A percentile compares a stretch with the other conserved stretches of the same genome.
These are phyloP conservation scores for Trichoderma aggressivum DNA, from an alignment of 2,329 filamentous ascomycete genomes.

Conservation along the genomic window DNA sequence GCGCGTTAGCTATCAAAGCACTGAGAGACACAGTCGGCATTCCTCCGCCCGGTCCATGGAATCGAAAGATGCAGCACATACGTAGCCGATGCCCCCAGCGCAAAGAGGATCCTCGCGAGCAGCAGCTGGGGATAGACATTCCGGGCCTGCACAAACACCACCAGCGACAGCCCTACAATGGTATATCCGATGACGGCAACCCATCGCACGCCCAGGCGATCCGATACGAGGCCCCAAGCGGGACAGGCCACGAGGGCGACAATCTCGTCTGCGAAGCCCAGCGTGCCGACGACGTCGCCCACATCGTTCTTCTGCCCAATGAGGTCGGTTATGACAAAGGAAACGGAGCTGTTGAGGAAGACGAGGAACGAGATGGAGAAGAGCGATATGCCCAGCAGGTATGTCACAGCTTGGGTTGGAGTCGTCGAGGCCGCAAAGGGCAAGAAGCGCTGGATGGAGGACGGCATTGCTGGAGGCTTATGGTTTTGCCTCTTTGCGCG, in stretches of 20 bases:
- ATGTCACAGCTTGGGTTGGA: conserved; percentile 62
- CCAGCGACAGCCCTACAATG: conserved; percentile 73
- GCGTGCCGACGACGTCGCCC: conserved; percentile 76
- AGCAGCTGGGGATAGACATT: conserved; percentile 89
- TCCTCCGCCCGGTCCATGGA: neutral
- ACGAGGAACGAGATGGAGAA: conserved; percentile 89
- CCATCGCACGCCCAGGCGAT: conserved; percentile 70
- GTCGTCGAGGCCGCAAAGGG: conserved; percentile 62
- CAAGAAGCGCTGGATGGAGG: conserved; percentile 43
- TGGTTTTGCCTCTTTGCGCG: neutral
- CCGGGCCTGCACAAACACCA: conserved; percentile 77
- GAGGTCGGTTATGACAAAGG: conserved; percentile 80
- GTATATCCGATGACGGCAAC: conserved; percentile 75
- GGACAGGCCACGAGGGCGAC: conserved; percentile 79
- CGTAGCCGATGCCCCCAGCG: conserved; percentile 85
- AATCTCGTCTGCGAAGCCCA: conserved; percentile 81
- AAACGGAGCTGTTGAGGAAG: conserved; percentile 80
- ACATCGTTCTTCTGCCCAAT: conserved; percentile 71
- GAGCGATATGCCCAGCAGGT: conserved; percentile 76
- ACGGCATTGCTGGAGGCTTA: conserved; percentile 14
- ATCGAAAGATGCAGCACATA: conserved; percentile 40
- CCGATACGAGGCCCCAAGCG: conserved; percentile 72
- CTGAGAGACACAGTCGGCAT: neutral
- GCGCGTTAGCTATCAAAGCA: neutral
- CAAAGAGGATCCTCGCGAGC: conserved; percentile 81